Evolutionary conservation across 352 stramenopile genomes (phyloP), one percentile per base, ranked within the genome.

Genomic region (Pythium oligandrum): DNA sequence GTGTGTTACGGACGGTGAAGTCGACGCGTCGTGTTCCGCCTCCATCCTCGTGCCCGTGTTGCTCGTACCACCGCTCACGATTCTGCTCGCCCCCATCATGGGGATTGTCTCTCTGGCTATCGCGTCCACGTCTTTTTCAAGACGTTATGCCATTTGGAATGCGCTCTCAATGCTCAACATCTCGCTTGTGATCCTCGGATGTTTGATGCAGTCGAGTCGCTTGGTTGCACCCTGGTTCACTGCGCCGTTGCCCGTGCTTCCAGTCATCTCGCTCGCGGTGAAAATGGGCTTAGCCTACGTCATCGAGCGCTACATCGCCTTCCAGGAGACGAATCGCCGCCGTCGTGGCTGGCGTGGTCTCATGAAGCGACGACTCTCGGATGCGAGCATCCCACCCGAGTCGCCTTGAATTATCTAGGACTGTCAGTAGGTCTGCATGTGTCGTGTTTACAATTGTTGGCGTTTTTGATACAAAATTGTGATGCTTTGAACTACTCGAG

Each of bases 181-280:
- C 1, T 70, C 53, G 4, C 79, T 93, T 43, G 79, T 76, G 43
- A 83, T 90, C 47, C 58, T 83, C 34, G 74, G 68, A 17, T 88
- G 82, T 40, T 71, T 86, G 36, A 56, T 70, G 11, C 69, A 89
- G 55, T 86, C 73, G 32, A 82, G 70, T 57, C 78, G 73, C 30
- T 70, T 92, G 35, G 78, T 92, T 4, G 82, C 82, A 7, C 82
- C 78, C n/a, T 92, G 81, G 77, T 89, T 92, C 63, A 82, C 82
- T 3, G 73, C 77, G 3, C 79, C 82, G 7, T 12, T 92, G 43
- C 82, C 82, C 17, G 47, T 92, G 34, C 57, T 92, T n/a, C 82
- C 82, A 12, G 65, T 73, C 36, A 83, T 89, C 47, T 69, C 67
- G 31, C 71, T 92, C 61, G 62, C 70, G 11, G 53, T 90, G 37